phyloP scores from a whole-genome alignment of 2,329 filamentous ascomycete species.

The Colletotrichum ledebouriae region DNA sequence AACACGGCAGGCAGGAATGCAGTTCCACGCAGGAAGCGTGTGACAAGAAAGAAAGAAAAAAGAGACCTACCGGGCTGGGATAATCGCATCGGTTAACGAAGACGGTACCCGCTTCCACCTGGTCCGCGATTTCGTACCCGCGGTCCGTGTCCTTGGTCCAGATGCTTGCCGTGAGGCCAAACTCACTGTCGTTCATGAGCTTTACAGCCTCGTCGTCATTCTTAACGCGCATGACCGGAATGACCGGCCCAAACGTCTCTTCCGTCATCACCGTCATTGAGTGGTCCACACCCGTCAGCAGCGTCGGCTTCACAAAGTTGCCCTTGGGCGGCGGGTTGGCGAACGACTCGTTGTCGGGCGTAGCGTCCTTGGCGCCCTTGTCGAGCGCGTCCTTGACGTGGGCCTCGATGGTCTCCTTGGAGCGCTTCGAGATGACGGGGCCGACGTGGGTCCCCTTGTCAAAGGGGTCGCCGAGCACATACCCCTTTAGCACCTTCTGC shows the following conservation, averaged over 20 bases:
- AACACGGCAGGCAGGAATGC: no score
- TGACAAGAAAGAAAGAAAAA: not conserved
- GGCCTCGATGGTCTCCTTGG: constrained; percentile 79
- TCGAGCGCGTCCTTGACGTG: constrained; percentile 87
- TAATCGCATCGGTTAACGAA: constrained; percentile 97
- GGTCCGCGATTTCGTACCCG: constrained; percentile 81
- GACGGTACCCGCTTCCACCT: constrained; percentile 92
- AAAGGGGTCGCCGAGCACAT: constrained; percentile 90
- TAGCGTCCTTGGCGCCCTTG: constrained; percentile 87
- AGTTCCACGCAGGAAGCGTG: not conserved
- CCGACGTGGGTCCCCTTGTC: constrained; percentile 85
- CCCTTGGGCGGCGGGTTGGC: constrained; percentile 78
- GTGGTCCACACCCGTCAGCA: constrained; percentile 84
- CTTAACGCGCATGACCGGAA: constrained; percentile 89
- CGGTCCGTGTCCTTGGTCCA: constrained; percentile 90
- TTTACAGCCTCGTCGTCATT: constrained; percentile 83
- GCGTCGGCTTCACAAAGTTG: constrained; percentile 89
- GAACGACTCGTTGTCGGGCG: constrained; percentile 86
- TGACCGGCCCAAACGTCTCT: constrained; percentile 94
- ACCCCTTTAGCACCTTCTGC: constrained; percentile 83
- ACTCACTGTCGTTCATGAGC: constrained; percentile 95
- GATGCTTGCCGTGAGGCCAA: constrained; percentile 94
- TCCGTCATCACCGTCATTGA: constrained; percentile 91
- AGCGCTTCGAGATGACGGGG: constrained; percentile 86
- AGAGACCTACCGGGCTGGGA: constrained; percentile 82